Percentiles rank a stretch among this genome's conserved stretches.
Conservation (phyloP, 768 basidiomycete genomes). For the Rhodotorula paludigena region DNA sequence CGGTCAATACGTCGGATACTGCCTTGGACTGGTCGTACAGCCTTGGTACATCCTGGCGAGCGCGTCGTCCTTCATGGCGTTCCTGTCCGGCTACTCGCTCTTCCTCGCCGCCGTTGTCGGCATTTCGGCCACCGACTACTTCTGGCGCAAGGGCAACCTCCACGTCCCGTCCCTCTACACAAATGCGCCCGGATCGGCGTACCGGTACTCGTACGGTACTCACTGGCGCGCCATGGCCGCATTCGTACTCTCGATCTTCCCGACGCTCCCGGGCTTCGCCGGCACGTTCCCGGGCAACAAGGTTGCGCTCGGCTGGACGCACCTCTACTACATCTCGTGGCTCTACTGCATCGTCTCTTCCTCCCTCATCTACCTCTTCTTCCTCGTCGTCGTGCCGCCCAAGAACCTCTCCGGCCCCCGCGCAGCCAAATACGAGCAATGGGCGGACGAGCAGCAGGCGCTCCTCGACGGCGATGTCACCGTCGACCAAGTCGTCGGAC, state of each 20-base stretch:
- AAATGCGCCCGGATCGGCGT: constrained; percentile 4
- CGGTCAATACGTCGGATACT: constrained; percentile 15
- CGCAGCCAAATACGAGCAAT: constrained; percentile 19
- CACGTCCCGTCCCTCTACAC: constrained; percentile 23
- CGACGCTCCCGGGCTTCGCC: constrained; percentile 29
- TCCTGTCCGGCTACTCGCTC: constrained; percentile 22
- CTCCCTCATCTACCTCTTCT: constrained; percentile 9
- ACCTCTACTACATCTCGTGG: constrained; percentile 29
- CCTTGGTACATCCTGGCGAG: constrained; percentile 10
- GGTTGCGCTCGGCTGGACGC: constrained; percentile 10
- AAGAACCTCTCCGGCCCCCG: constrained; percentile 12
- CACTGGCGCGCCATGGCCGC: constrained; percentile 20
- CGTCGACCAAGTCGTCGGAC: not conserved
- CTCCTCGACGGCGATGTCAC: constrained; percentile 14
- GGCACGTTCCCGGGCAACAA: constrained; percentile 14
- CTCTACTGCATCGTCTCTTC: constrained; percentile 21
- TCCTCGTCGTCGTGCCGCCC: constrained; percentile 11
- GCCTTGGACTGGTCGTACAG: constrained; percentile 1
- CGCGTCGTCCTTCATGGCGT: constrained; percentile 14
- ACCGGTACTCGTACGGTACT: constrained; percentile 14
- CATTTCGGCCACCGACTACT: constrained; percentile 11
- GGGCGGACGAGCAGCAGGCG: constrained; percentile 29
- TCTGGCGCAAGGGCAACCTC: constrained; percentile 20
- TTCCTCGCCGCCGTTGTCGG: constrained; percentile 27
- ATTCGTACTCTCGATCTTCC: constrained; percentile 16